Evolutionary conservation across 73 alveolate genomes (phyloP).

Genomic region (Stentor roeselii): DNA sequence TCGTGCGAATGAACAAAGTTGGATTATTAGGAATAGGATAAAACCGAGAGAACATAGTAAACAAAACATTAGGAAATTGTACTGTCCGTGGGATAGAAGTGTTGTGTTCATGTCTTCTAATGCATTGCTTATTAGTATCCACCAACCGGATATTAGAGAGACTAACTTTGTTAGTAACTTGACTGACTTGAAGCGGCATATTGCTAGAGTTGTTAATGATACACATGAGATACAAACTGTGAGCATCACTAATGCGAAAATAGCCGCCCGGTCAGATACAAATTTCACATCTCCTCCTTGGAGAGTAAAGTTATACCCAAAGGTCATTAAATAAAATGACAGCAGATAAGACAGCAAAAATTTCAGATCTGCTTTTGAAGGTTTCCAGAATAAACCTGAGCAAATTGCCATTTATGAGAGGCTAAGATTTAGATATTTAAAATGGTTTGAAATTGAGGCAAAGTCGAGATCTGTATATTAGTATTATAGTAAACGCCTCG

Average conservation of each 20-base stretch:
- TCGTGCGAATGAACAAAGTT: not conserved
- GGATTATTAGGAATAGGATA: not conserved
- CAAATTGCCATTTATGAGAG: too few species aligned
- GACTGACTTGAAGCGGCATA: not conserved
- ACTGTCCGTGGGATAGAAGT: not conserved
- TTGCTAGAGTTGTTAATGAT: not conserved
- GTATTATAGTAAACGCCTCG: too few species aligned
- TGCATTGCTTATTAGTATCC: not conserved
- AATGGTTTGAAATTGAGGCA: too few species aligned
- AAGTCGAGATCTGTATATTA: too few species aligned
- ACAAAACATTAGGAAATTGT: not conserved
- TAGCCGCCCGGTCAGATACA: not conserved
- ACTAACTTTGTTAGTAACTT: not conserved
- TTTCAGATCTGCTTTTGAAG: not conserved
- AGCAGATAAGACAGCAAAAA: not conserved
- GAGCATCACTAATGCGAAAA: not conserved
- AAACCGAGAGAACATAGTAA: not conserved
- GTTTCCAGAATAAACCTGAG: too few species aligned
- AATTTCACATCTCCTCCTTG: slow-evolving; percentile 6
- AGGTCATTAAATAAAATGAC: not conserved
- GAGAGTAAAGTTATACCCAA: not conserved
- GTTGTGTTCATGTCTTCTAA: not conserved
- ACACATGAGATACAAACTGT: not conserved
- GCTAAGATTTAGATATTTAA: too few species aligned
- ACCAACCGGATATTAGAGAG: not conserved